Percentiles rank a stretch among this genome's conserved stretches.
These are phyloP conservation scores for Phytophthora citrophthora DNA, from an alignment of 352 stramenopile species.

Conservation along the genomic window DNA sequence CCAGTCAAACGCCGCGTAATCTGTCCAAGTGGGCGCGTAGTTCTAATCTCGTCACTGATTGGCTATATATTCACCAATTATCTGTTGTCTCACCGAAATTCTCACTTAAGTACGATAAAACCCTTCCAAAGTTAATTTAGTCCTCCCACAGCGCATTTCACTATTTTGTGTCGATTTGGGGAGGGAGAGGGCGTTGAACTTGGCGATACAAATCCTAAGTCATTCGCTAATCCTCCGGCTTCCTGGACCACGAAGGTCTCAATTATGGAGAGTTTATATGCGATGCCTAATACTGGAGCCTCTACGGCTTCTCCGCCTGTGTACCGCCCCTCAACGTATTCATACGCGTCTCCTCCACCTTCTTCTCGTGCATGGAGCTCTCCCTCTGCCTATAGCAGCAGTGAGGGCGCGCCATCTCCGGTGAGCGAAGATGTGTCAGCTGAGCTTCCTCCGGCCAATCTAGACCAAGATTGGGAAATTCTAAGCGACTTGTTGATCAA, in stretches of 20 bases:
- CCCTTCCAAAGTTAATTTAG: too few relatives aligned
- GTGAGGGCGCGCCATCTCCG: constrained; percentile 11
- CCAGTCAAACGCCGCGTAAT: too few relatives aligned
- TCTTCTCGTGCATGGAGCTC: constrained; percentile 9
- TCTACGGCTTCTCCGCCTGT: not conserved
- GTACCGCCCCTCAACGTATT: not conserved
- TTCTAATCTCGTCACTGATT: too few relatives aligned
- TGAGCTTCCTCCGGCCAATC: not conserved
- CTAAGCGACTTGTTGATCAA: constrained; percentile 64
- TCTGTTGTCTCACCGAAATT: too few relatives aligned
- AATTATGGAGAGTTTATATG: constrained; percentile 11
- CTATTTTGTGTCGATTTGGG: too few relatives aligned
- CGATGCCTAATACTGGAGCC: not conserved
- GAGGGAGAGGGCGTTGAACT: too few relatives aligned
- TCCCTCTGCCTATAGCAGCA: constrained; percentile 21
- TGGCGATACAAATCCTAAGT: not conserved
- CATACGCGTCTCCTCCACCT: constrained; percentile 4
- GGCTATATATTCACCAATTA: too few relatives aligned
- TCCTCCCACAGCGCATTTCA: too few relatives aligned
- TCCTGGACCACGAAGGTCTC: not conserved
- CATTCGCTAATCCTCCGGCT: not conserved
- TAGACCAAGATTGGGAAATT: constrained; percentile 57
- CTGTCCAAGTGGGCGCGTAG: too few relatives aligned
- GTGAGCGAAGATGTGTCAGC: constrained; percentile 6
- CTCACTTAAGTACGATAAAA: too few relatives aligned